Percentiles rank a stretch among this genome's conserved stretches.
Conservation (phyloP, 2,329 filamentous ascomycete genomes). For the Fusarium phyllophilum region DNA sequence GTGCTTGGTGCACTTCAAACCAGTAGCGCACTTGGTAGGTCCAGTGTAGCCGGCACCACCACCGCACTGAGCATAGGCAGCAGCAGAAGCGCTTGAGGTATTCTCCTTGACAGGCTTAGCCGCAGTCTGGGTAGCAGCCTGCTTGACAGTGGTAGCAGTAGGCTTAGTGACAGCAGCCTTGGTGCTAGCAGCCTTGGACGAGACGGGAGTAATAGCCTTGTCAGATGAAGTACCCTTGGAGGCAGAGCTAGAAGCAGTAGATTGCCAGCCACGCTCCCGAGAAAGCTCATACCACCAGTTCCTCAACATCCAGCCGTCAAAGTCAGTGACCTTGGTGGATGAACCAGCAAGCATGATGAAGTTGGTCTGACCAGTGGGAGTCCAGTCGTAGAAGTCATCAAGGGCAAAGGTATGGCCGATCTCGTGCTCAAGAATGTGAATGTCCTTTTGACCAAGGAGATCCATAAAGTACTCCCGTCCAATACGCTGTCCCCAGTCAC, state of each 20-base stretch:
- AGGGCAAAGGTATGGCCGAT: constrained; percentile 57
- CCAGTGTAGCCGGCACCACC: constrained; percentile 38
- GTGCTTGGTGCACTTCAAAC: constrained; percentile 33
- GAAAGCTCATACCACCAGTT: constrained; percentile 57
- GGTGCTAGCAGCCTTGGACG: neutral
- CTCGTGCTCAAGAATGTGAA: constrained; percentile 60
- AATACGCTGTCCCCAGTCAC: constrained; percentile 59
- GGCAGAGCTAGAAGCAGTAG: neutral
- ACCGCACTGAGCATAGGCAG: constrained; percentile 38
- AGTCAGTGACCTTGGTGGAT: constrained; percentile 55
- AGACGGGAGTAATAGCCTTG: neutral
- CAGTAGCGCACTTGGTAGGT: constrained; percentile 34
- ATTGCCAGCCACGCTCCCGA: constrained; percentile 45
- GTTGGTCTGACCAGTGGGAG: constrained; percentile 52
- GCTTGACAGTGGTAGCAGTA: neutral
- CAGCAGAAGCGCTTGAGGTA: neutral
- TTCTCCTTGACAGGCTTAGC: neutral
- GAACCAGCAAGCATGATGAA: constrained; percentile 60
- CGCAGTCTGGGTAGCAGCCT: neutral
- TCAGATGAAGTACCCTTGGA: neutral
- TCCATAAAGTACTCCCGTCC: constrained; percentile 56
- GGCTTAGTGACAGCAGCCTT: neutral
- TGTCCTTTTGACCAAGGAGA: constrained; percentile 48
- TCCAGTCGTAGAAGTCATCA: constrained; percentile 57
- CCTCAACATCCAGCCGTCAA: constrained; percentile 60